Conservation (phyloP, 2,329 filamentous ascomycete genomes). For the Nigrospora osmanthi region DNA sequence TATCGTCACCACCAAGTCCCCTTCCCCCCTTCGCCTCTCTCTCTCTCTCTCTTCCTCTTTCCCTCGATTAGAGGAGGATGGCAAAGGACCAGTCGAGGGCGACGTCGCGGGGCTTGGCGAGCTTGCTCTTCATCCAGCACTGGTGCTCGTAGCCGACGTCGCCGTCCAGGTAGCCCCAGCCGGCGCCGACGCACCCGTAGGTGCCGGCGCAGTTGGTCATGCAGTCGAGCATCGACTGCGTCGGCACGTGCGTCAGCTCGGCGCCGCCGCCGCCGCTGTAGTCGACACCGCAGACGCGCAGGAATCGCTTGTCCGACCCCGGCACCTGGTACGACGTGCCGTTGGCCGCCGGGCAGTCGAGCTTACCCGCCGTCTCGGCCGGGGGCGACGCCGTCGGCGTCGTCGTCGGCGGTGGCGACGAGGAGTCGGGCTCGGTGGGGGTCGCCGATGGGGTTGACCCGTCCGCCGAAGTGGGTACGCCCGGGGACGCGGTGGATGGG, state of each 20-base stretch:
- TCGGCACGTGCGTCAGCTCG: constrained; percentile 24
- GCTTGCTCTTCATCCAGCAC: constrained; percentile 34
- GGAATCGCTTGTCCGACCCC: constrained; percentile 30
- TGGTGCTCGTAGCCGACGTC: constrained; percentile 28
- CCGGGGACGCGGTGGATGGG: no score
- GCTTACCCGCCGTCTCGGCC: constrained; percentile 8
- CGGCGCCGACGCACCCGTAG: constrained; percentile 29
- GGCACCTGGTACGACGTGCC: constrained; percentile 34
- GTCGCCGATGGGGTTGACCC: not conserved
- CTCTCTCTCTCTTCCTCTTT: not conserved
- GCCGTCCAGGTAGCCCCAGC: constrained; percentile 35
- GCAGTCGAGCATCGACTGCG: constrained; percentile 32
- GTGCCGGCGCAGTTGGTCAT: constrained; percentile 34
- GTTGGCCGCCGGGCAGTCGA: constrained; percentile 33
- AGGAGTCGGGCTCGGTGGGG: no score
- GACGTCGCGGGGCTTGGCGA: constrained; percentile 22
- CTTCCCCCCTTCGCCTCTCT: not conserved
- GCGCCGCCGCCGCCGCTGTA: constrained; percentile 25
- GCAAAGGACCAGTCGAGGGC: constrained; percentile 35
- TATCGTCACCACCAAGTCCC: no score
- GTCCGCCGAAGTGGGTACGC: not conserved
- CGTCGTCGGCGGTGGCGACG: not conserved
- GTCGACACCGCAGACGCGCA: constrained; percentile 37
- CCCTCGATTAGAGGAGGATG: constrained; percentile 18
- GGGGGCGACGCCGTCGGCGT: constrained; percentile 3